Conservation (phyloP, 208 protist species). For the Entamoeba histolytica region DNA sequence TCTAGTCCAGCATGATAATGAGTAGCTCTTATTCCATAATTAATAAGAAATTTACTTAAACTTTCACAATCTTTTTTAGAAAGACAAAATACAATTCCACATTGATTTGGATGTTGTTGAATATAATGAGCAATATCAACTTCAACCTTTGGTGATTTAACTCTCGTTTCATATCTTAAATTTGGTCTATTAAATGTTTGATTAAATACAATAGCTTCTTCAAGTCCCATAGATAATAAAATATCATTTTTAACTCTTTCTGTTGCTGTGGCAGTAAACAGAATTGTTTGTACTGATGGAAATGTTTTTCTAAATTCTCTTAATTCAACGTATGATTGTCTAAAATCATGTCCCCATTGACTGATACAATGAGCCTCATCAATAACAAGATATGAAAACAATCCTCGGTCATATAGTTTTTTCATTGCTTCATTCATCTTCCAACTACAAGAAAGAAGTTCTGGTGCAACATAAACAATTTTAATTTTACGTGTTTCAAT, state of each 20-base stretch:
- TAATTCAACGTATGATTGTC: not conserved
- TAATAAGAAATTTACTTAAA: not conserved
- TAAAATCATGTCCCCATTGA: constrained; percentile 42
- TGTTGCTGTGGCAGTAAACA: constrained; percentile 40
- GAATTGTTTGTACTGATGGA: constrained; percentile 30
- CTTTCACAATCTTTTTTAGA: not conserved
- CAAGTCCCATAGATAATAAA: constrained; percentile 14
- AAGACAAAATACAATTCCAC: not conserved
- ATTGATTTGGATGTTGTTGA: not conserved
- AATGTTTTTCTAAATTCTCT: constrained; percentile 1
- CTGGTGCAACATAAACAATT: constrained; percentile 44
- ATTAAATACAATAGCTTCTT: constrained; percentile 17
- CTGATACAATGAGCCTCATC: constrained; percentile 33
- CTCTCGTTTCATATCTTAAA: not conserved
- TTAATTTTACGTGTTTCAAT: not conserved
- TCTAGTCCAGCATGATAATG: constrained; percentile 31
- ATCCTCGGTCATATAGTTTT: not conserved
- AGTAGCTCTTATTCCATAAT: constrained; percentile 20
- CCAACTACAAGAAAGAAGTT: not conserved
- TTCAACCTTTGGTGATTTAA: not conserved
- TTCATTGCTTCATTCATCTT: not conserved
- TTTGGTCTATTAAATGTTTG: constrained; percentile 36
- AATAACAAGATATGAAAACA: not conserved
- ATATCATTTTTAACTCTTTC: constrained; percentile 28
- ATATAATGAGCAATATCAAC: not conserved